Base-by-base conservation (phyloP, 1,284 basidiomycete genomes). In the Trichosporon asahii region DNA sequence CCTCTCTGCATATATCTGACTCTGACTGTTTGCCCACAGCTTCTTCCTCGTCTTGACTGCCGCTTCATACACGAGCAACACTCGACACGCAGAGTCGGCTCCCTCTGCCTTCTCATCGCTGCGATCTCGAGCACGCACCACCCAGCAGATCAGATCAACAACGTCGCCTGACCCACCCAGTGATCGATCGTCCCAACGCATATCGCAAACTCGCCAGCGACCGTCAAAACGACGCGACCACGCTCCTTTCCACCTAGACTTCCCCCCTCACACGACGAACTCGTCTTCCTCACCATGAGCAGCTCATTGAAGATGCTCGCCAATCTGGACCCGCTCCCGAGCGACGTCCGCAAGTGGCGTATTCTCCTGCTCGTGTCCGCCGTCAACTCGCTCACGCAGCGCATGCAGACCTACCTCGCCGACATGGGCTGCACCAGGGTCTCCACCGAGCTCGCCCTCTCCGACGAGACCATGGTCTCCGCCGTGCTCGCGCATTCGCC, bases 311-410 rank as follows among this genome's bases (percentile, higher is more conserved):
- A 65, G 29, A 9, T 63, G 72, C 78, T 65, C 68, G 75, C 55
- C 31, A 72, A 66, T 64, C 75, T 66, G 55, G 77, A 64, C 66
- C 75, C 31, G 18, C 70, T 66, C 27, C 71, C 68, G 14, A 67
- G 31, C 64, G 68, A 67, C 69, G 74, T 71, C 69, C 77, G 68
- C 69, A 73, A 67, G n/a, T 75, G 73, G 73, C 73, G 76, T 14
- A 76, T 86, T 74, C 79, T 86, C 40, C 81, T 86, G 66, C 77
- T 86, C 46, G 80, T 81, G 57, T 84, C 84, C 7, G 84, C 84
- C 23, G 80, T 83, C 78, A 85, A 86, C 78, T 85, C 84, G 66
- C 82, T 84, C 70, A 80, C 82, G 18, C 84, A 85, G 72, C 77
- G 81, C 15, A 71, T 82, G 4, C 75, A 79, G 9, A 81, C 83